phyloP scores from a whole-genome alignment of 768 basidiomycete species.

The Lenzites betulinus region DNA sequence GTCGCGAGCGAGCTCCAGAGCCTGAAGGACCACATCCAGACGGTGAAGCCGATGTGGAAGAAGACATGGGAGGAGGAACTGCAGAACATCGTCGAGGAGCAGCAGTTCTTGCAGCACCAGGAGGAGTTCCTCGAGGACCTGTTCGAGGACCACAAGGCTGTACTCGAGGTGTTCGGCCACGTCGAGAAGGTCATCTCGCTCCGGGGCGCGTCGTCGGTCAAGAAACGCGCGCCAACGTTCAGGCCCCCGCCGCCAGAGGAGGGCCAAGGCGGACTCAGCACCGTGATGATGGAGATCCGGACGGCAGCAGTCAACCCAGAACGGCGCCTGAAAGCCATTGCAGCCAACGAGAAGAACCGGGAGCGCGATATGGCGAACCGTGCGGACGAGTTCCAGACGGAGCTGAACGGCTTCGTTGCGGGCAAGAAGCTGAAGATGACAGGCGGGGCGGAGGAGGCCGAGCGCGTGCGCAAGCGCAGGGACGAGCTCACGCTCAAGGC shows the following conservation, averaged over 20 bases:
- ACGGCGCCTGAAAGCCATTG: constrained; percentile 88
- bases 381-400: constrained; percentile 83
- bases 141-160: constrained; percentile 90
- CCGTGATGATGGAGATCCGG: constrained; percentile 89
- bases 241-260: constrained; percentile 67
- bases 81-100: constrained; percentile 96
- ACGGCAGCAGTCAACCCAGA: constrained; percentile 82
- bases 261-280: constrained; percentile 64
- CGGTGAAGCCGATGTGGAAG: constrained; percentile 96
- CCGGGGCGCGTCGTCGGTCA: constrained; percentile 45
- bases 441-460: constrained; percentile 89
- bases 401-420: constrained; percentile 83
- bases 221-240: constrained; percentile 44
- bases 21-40: constrained; percentile 81
- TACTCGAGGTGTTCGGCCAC: constrained; percentile 82
- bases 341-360: constrained; percentile 78
- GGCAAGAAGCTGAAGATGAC: constrained; percentile 93
- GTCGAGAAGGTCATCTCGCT: constrained; percentile 87
- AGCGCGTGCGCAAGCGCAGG: constrained; percentile 82
- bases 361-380: constrained; percentile 72
- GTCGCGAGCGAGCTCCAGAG: constrained; percentile 71
- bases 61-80: constrained; percentile 98
- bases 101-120: constrained; percentile 91
- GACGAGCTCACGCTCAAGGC: constrained; percentile 86
- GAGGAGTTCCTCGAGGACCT: constrained; percentile 89